Evolutionary conservation across 805 yeast genomes (phyloP).

Genomic region (Cyberlindnera sargentensis): DNA sequence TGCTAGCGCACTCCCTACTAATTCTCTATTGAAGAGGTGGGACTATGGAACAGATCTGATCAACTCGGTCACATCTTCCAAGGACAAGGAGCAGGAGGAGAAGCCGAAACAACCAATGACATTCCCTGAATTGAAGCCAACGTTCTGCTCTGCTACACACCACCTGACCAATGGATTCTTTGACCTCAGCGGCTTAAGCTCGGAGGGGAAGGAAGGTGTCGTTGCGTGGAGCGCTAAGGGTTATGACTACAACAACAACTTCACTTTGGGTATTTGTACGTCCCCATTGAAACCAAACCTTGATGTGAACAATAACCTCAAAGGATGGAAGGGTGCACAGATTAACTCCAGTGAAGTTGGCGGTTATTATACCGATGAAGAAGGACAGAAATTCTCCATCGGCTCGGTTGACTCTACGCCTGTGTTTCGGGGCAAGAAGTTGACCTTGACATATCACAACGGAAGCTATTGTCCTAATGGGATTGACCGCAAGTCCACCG

Average conservation of each 20-base stretch:
- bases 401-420: slow-evolving; percentile 61
- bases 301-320: slow-evolving; percentile 22
- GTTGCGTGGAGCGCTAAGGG: slow-evolving; percentile 65
- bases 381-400: slow-evolving; percentile 42
- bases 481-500: slow-evolving; percentile 50
- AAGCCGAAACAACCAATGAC: slow-evolving; percentile 1
- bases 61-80: too few relatives aligned
- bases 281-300: slow-evolving; percentile 34
- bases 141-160: slow-evolving; percentile 37
- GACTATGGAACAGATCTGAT: too few relatives aligned
- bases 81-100: not conserved
- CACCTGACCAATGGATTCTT: slow-evolving; percentile 35
- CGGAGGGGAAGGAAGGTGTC: slow-evolving; percentile 17
- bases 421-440: slow-evolving; percentile 60
- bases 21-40: too few relatives aligned
- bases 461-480: slow-evolving; percentile 62
- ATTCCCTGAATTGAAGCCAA: slow-evolving; percentile 10
- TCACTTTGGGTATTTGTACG: slow-evolving; percentile 67
- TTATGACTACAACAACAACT: slow-evolving; percentile 62
- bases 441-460: slow-evolving; percentile 60
- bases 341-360: slow-evolving; percentile 42
- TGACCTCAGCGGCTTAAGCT: slow-evolving; percentile 25
- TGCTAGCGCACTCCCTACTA: too few relatives aligned
- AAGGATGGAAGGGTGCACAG: slow-evolving; percentile 7
- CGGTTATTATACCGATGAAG: slow-evolving; percentile 45